Evolutionary conservation across 2,329 filamentous ascomycete species (phyloP), one percentile per base, ranked within the genome.

Genomic region (Hymenoscyphus albidus): DNA sequence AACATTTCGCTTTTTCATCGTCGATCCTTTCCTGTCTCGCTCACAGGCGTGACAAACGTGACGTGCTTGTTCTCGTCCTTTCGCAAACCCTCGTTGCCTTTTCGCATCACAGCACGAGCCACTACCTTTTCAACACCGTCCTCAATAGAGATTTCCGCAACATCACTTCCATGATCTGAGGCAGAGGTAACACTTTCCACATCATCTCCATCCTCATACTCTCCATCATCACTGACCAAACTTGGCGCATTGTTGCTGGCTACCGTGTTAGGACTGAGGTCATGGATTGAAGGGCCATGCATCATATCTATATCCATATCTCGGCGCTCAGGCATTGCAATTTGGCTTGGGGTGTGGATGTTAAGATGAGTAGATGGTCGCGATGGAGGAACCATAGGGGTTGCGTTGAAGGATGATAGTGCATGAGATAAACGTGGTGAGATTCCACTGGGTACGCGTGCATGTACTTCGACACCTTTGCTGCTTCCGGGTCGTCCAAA

Each of bases 181-280:
- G 78, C 81, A 5, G 80, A 80, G 58, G 75, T 76, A 1, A 79
- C 68, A 56, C 78, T 80, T 59, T 86, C 84, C 63, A 82, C 84
- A 62, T 79, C 79, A 65, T 86, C 85, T 1, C 88, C 91, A 63
- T 89, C 88, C 70, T 90, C 89, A 72, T 90, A 91, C 74, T 92
- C 90, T 70, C 89, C 88, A 73, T 92, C 89, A 76, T 93, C 90
- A 77, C 89, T 92, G 73, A 93, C 89, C 59, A 93, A 82, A 71
- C 89, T 92, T 27, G 90, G 90, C 9, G 90, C 89, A 69, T 91
- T 90, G 76, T 92, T 92, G 75, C 88, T 90, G 60, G 88, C 82
- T 56, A 88, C 78, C 0, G 88, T 89, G 71, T 87, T 86, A 5
- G 89, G 89, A 71, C 88, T 91, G 64, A 91, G 77, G 62, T 90